phyloP scores from a whole-genome alignment of 306 rosid species.

The Carpinus fangiana region DNA sequence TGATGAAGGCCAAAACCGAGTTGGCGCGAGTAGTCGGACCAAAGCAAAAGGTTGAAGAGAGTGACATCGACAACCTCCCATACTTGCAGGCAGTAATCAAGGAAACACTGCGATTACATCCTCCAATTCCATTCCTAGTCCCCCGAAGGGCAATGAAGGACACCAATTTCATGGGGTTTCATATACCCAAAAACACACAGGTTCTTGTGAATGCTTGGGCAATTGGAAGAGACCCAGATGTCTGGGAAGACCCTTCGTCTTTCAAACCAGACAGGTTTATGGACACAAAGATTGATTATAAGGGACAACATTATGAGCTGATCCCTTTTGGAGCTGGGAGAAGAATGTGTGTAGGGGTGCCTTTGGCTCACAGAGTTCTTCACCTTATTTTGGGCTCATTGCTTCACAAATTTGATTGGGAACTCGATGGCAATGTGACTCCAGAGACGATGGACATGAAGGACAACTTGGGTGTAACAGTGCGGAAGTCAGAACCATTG shows the following conservation, averaged over 20 bases:
- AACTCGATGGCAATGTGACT: slow-evolving; percentile 32
- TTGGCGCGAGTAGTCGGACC: slow-evolving; percentile 32
- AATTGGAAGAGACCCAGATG: slow-evolving; percentile 60
- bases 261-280: slow-evolving; percentile 59
- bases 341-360: slow-evolving; percentile 58
- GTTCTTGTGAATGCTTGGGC: slow-evolving; percentile 61
- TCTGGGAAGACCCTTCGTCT: slow-evolving; percentile 38
- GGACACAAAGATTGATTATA: slow-evolving; percentile 32
- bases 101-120: slow-evolving; percentile 53
- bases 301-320: slow-evolving; percentile 46
- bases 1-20: slow-evolving; percentile 42
- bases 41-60: slow-evolving; percentile 41
- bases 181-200: slow-evolving; percentile 51
- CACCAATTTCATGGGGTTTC: slow-evolving; percentile 45
- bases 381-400: slow-evolving; percentile 40
- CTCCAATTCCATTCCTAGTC: slow-evolving; percentile 57
- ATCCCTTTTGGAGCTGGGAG: slow-evolving; percentile 56
- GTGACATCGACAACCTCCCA: slow-evolving; percentile 50
- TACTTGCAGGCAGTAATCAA: slow-evolving; percentile 44
- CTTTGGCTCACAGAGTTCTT: slow-evolving; percentile 49
- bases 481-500: slow-evolving; percentile 45
- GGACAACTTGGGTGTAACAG: slow-evolving; percentile 42
- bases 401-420: slow-evolving; percentile 68
- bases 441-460: slow-evolving; percentile 43
- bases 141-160: slow-evolving; percentile 45